Conservation (phyloP, 768 basidiomycete species). For the Galerina sulciceps region DNA sequence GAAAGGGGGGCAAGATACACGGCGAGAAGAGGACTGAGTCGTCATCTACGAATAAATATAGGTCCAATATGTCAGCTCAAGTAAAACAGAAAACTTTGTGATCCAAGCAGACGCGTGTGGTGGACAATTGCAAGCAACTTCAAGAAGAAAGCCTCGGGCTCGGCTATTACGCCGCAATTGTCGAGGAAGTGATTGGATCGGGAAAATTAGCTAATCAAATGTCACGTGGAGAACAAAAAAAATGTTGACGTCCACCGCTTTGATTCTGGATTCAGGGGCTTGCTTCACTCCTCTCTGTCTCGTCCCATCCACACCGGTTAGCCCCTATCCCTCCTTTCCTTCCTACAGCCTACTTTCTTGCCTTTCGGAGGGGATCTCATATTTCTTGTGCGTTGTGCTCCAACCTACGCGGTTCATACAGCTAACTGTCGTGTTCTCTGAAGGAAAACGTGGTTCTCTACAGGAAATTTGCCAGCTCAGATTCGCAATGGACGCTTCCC, state of each 20-base stretch:
- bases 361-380: not conserved
- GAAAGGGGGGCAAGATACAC: too few species aligned
- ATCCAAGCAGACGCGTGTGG: too few species aligned
- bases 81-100: too few species aligned
- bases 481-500: slow-evolving; percentile 9
- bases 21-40: too few species aligned
- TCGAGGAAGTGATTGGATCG: not conserved
- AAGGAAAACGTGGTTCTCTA: not conserved
- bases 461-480: slow-evolving; percentile 4
- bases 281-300: slow-evolving; percentile 13
- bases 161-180: too few species aligned
- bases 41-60: too few species aligned
- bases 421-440: not conserved
- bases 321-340: slow-evolving; percentile 18
- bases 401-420: not conserved
- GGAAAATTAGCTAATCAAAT: slow-evolving; percentile 9
- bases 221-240: slow-evolving; percentile 20
- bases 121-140: too few species aligned
- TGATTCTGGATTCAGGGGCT: slow-evolving; percentile 19
- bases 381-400: not conserved
- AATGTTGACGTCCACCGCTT: slow-evolving; percentile 13
- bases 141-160: too few species aligned
- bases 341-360: slow-evolving; percentile 9
- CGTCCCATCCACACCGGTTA: slow-evolving; percentile 7
- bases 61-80: too few species aligned